Base-by-base conservation (phyloP, 495 filamentous ascomycete species). In the Penicillium roqueforti region DNA sequence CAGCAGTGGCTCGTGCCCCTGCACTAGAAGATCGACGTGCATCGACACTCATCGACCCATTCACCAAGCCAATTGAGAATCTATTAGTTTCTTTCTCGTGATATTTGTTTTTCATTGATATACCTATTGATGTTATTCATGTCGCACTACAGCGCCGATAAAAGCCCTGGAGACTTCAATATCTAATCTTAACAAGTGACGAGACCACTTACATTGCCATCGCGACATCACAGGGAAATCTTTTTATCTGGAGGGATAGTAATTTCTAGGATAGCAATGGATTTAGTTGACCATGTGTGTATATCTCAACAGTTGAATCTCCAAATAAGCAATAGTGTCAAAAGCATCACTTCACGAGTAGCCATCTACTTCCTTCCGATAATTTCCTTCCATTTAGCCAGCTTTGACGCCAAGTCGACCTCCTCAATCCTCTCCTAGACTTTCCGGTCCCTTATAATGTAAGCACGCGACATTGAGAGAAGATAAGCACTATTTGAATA, bases 1-100 rank as follows among this genome's bases (percentile, higher is more conserved):
- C 65, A 72, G 47, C 47, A 6, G 47, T 56, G 47, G 54, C 47
- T 51, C 52, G 44, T 50, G 47, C 42, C 9, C 16, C 14, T 32
- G 11, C n/a, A n/a, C n/a, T n/a, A n/a, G n/a, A 14, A 36, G 32
- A 36, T 36, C 32, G 13, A 34, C 14, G 16, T n/a, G 5, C 13
- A 26, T 6, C 25, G 25, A 26, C 11, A 29, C 28, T 31, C 28
- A 13, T 31, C 28, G 13, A 3, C 10, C 28, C 28, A 31, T 31
- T 11, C 8, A 29, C 9, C 3, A 16, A 36, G 41, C n/a, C 41
- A 26, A 43, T 8, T 26, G 26, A 43, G 6, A 26, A 43, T 43
- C 26, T 26, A n/a, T 3, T 43, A 13, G n/a, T n/a, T n/a, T 16
- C 11, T n/a, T 36, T 8, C 32, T n/a, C 2, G 14, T 34, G 6